Evolutionary conservation across 805 yeast species (phyloP).

Genomic region (Wickerhamomyces alni): DNA sequence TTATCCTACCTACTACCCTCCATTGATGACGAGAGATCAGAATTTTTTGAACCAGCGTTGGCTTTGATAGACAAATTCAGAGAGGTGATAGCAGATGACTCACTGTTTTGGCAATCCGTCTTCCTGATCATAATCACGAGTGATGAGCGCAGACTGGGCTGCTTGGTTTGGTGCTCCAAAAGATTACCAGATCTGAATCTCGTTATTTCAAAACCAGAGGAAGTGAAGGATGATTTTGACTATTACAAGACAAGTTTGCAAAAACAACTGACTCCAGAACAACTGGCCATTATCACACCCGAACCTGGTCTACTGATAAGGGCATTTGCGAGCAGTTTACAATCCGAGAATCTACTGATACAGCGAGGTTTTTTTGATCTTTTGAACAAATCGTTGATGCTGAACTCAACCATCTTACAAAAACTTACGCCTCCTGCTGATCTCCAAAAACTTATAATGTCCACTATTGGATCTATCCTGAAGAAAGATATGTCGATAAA

Average conservation of each 20-base stretch:
- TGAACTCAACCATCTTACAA: conserved; percentile 54
- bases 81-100: conserved; percentile 51
- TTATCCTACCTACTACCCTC: conserved; percentile 77
- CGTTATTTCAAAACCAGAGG: conserved; percentile 16
- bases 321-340: conserved; percentile 65
- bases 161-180: conserved; percentile 65
- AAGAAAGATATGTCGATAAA: conserved; percentile 91
- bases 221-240: conserved; percentile 8
- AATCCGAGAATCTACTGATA: conserved; percentile 61
- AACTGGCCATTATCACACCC: conserved; percentile 59
- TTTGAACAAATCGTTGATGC: conserved; percentile 57
- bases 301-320: conserved; percentile 76
- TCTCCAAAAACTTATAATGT: conserved; percentile 49
- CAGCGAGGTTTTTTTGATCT: conserved; percentile 88
- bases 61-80: conserved; percentile 56
- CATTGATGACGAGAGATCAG: conserved; percentile 88
- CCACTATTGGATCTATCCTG: conserved; percentile 63
- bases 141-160: conserved; percentile 79
- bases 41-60: conserved; percentile 60
- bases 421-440: conserved; percentile 44
- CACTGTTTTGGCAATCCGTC: conserved; percentile 82
- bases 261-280: conserved; percentile 37
- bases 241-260: conserved; percentile 22
- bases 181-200: conserved; percentile 57
- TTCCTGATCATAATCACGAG: conserved; percentile 72